Evolutionary conservation across 2,329 filamentous ascomycete species (phyloP), one percentile per base, ranked within the genome.

Genomic region (Piedraia hortae): DNA sequence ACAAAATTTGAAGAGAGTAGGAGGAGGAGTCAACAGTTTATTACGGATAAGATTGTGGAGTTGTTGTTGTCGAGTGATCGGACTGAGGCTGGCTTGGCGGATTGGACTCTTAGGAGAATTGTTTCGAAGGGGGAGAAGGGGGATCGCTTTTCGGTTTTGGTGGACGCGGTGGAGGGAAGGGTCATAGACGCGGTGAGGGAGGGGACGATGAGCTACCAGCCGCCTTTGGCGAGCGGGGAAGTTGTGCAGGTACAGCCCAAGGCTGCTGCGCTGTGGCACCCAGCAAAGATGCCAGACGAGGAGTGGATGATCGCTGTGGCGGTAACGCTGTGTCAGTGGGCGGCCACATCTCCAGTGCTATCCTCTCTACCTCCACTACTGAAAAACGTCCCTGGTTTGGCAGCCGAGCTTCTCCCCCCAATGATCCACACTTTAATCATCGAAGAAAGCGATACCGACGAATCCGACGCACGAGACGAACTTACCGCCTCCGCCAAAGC

Each of bases 341-440:
- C 63, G 6, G 43, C 54, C 0, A 48, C 62, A 10, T 68, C 74
- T 27, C 59, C 69, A 8, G 52, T 90, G 2, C 52, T 91, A 18
- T 59, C 59, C 6, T 59, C 69, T 2, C 45, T 93, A 12, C 51
- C 59, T 2, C 59, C 61, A 4, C 56, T 85, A 17, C 49, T 91
- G 4, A 44, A 51, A 7, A 54, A 56, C 7, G 61, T 82, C 12
- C 55, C 61, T 18, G 59, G 61, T 0, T 65, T 91, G 37, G 70
- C 78, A 0, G 59, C 67, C 28, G 59, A 65, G 18, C 53, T 75
- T 0, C 68, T 93, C 21, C 78, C 80, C 0, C 29, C 25, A 14
- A 59, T 93, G 23, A 51, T 89, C 3, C 88, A 97, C 43, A 52
- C 90, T 18, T 64, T 78, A 9, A 53, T 97, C 1, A 50, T 65